Conservation (phyloP, 2,329 filamentous ascomycete species). For the Fonsecaea monophora region DNA sequence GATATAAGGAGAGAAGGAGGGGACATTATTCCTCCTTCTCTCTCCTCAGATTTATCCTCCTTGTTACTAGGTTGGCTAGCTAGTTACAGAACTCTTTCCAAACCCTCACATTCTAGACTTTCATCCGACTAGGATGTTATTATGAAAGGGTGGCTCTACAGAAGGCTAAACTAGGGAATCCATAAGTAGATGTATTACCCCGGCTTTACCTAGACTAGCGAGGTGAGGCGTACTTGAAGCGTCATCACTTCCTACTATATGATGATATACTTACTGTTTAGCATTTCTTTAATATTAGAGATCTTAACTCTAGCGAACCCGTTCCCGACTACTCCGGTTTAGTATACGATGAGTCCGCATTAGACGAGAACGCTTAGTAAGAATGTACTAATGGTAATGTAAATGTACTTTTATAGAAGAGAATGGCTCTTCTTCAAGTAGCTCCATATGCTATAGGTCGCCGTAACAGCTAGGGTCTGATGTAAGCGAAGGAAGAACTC, state of each 20-base stretch:
- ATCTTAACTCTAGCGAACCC: not conserved
- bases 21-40: too few relatives aligned
- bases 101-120: conserved; percentile 40
- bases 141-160: conserved; percentile 42
- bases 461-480: conserved; percentile 29
- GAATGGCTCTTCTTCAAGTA: not conserved
- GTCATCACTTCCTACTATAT: conserved; percentile 3
- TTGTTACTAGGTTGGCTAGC: too few relatives aligned
- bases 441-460: conserved; percentile 29
- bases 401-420: not conserved
- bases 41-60: too few relatives aligned
- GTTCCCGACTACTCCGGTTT: conserved; percentile 15
- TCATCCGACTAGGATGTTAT: conserved; percentile 42
- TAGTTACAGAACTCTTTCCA: too few relatives aligned
- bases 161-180: conserved; percentile 33
- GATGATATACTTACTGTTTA: not conserved
- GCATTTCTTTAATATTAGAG: not conserved
- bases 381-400: conserved; percentile 5
- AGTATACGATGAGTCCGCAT: conserved; percentile 13
- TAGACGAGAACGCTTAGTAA: conserved; percentile 8
- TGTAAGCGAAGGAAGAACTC: conserved; percentile 35
- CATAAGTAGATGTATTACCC: conserved; percentile 36
- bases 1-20: too few relatives aligned
- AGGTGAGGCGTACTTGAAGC: conserved; percentile 18
- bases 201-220: conserved; percentile 25